Percentiles rank a stretch among this genome's conserved stretches.
Conservation (phyloP, 108 stramenopile species). For the Cyclotella atomus region DNA sequence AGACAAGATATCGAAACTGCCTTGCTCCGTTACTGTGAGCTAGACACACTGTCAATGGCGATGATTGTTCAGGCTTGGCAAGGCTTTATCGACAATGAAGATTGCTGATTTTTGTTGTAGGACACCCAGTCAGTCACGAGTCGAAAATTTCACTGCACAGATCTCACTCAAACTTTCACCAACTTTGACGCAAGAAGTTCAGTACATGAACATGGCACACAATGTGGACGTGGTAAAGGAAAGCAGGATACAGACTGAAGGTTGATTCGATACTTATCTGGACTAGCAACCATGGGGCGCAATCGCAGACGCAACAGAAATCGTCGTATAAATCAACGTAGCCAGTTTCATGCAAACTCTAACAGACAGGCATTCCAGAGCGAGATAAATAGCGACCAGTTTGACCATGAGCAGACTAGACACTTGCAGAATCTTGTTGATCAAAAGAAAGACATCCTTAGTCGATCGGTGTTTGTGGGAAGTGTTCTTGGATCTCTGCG, state of each 20-base stretch:
- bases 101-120: background rate
- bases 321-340: background rate
- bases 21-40: conserved; percentile 59
- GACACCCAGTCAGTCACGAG: background rate
- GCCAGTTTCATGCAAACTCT: conserved; percentile 3
- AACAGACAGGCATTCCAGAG: conserved; percentile 1
- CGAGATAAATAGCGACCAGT: background rate
- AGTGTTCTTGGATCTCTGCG: background rate
- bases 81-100: conserved; percentile 30
- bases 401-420: background rate
- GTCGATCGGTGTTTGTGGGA: conserved; percentile 2
- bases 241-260: too few species aligned
- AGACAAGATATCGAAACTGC: conserved; percentile 28
- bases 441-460: background rate
- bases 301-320: conserved; percentile 1
- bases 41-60: conserved; percentile 63
- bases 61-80: conserved; percentile 66
- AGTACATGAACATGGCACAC: too few species aligned
- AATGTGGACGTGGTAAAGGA: too few species aligned
- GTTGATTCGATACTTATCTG: background rate
- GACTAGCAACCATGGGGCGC: conserved; percentile 1
- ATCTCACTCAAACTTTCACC: too few species aligned
- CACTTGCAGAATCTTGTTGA: conserved; percentile 1
- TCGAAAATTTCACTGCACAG: background rate
- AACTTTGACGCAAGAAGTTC: too few species aligned